Conservation (phyloP, 2,329 filamentous ascomycete species). For the Tolypocladium album region DNA sequence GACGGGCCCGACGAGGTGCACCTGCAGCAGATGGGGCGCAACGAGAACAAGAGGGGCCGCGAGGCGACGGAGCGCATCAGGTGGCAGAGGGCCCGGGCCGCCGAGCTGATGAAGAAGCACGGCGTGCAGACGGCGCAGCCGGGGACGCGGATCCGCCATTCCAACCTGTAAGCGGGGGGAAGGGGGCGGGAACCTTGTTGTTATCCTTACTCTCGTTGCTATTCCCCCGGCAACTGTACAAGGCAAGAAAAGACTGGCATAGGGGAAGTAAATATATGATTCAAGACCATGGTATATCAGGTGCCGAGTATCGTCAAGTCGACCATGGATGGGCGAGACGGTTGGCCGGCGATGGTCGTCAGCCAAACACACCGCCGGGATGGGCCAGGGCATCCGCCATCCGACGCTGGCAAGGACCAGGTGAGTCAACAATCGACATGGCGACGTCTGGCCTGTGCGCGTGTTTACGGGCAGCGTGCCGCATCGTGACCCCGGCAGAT, state of each 20-base stretch:
- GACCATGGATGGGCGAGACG: not conserved
- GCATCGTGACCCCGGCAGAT: not conserved
- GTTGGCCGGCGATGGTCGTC: not conserved
- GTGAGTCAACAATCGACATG: not conserved
- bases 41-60: slow-evolving; percentile 63
- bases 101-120: slow-evolving; percentile 54
- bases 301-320: not conserved
- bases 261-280: not conserved
- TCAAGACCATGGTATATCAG: not conserved
- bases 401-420: too few species aligned
- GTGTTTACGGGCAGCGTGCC: not conserved
- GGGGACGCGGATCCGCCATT: slow-evolving; percentile 37
- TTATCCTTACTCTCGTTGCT: slow-evolving; percentile 1
- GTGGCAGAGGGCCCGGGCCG: slow-evolving; percentile 53
- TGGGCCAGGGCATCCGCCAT: not conserved
- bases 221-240: not conserved
- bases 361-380: not conserved
- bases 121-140: slow-evolving; percentile 34
- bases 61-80: slow-evolving; percentile 51
- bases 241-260: not conserved
- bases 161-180: slow-evolving; percentile 29
- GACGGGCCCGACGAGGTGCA: slow-evolving; percentile 98
- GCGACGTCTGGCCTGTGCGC: not conserved
- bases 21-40: slow-evolving; percentile 66
- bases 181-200: not conserved